Base-by-base conservation (phyloP, 1,139 yeast species). In the Protomyces inundatus region DNA sequence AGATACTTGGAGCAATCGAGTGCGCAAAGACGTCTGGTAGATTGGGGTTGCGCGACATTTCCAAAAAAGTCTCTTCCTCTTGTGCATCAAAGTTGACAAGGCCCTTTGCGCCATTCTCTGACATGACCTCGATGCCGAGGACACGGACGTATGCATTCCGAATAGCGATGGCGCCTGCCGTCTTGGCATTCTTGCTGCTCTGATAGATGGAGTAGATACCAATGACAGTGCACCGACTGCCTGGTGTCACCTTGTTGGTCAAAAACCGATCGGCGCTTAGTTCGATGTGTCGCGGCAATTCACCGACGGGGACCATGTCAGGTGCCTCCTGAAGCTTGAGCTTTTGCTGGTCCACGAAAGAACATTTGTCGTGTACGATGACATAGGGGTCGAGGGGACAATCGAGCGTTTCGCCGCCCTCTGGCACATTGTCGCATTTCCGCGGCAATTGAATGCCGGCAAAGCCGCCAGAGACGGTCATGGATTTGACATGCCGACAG, bases 221-320 rank as follows among this genome's bases (percentile, higher is more conserved):
- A 61, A 89, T 84, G 54, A 91, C 82, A 4, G 96, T 90, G 68
- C 95, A 95, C 70, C 98, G 81, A 0, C 95, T 89, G 55, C 99
- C 99, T 0, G 99, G 99, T 40, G 91, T 88, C 37, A 93, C 93
- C 68, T 83, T 85, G 77, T 93, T 93, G 34, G 97, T 87, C 74
- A 93, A 79, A 69, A 89, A 88, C 69, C 98, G 82, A 73, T 95
- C 98, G 30, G 91, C 89, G 59, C 95, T 89, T 69, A 95, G 80
- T 67, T 90, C 75, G 60, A 95, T 87, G 72, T 93, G 96, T 70
- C 99, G 84, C 12, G 99, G 99, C 91, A 93, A 87, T 77, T 93
- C 99, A 68, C 99, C 98, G 30, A 93, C 96, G 1, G 98, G 99
- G 0, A 93, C 98, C 87, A 89, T 88, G 74, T 93, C 98, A 12